Conservation (phyloP, 83 land plant genomes). For the Picea abies region DNA sequence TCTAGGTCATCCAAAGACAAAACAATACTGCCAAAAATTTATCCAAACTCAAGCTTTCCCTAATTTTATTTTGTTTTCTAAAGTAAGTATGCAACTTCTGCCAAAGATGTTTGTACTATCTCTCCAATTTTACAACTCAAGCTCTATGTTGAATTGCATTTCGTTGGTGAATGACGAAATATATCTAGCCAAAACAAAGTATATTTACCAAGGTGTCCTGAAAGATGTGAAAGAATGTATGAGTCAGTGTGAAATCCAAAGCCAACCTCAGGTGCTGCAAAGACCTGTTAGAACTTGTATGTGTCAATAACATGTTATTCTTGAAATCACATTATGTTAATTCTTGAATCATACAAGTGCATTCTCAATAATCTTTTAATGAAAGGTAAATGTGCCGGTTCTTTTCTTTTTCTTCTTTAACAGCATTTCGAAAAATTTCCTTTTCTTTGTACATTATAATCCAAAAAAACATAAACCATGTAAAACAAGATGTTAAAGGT, state of each 20-base stretch:
- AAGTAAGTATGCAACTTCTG: neutral
- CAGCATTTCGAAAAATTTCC: neutral
- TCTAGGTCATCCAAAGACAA: neutral
- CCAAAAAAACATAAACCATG: neutral
- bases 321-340: no score
- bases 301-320: neutral
- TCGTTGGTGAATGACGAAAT: no score
- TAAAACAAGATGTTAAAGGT: neutral
- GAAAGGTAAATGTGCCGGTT: no score
- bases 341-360: no score
- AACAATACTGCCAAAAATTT: neutral
- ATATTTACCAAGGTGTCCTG: no score
- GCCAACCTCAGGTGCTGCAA: conserved; percentile 72
- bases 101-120: no score
- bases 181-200: neutral
- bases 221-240: conserved; percentile 51
- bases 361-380: no score
- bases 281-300: conserved; percentile 34
- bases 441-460: no score
- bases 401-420: no score
- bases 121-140: neutral
- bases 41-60: neutral
- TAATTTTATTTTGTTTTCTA: neutral
- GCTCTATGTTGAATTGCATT: neutral
- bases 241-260: conserved; percentile 86